Evolutionary conservation across 345 rosid species (phyloP), one percentile per base, ranked within the genome.

Genomic region (Cardamine chenopodiifolia): DNA sequence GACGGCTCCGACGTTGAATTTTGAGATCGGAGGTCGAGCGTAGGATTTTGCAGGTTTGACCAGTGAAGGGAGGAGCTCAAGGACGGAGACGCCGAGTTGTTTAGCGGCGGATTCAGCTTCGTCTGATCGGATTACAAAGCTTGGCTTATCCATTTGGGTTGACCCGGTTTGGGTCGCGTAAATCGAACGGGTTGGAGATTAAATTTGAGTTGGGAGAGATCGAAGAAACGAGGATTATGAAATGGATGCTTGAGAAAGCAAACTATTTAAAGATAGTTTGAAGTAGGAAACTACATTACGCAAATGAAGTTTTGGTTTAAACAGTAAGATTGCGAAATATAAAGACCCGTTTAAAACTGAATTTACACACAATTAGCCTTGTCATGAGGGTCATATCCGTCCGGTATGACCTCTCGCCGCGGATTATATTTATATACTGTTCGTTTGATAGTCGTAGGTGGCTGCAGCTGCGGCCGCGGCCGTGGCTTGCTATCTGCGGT

Each of bases 11-110:
- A 95, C 98, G 71, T 71, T 82, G 88, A 73, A 95, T 25, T 84
- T 81, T 23, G 99, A 95, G 81, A 95, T 95, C 37, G 93, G 88
- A 3, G 98, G 83, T 19, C 97, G 92, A 65, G 97, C 93, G 23
- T 82, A 81, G 60, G 90, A 17, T 72, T 83, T 75, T 10, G 99
- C 92, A 0, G 85, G 70, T 73, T 82, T 77, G 67, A 92, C 97
- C 0, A 95, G 83, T 14, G 85, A 64, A 1, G 97, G 94, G 54
- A 92, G 90, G 75, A 92, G 87, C 71, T 87, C 75, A 17, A 63
- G 76, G 66, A 88, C 80, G 17, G 91, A 42, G 39, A 80, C 80
- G 59, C 85, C 85, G 23, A 86, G 85, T 34, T 76, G 29, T 17
- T 75, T 68, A n/a, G 98, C 97, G 82, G 88, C 78, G 54, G 90